A percentile compares a stretch with the other conserved stretches of the same genome.
Evolutionary conservation across 805 yeast genomes (phyloP).

Genomic region (Pichia insulana): DNA sequence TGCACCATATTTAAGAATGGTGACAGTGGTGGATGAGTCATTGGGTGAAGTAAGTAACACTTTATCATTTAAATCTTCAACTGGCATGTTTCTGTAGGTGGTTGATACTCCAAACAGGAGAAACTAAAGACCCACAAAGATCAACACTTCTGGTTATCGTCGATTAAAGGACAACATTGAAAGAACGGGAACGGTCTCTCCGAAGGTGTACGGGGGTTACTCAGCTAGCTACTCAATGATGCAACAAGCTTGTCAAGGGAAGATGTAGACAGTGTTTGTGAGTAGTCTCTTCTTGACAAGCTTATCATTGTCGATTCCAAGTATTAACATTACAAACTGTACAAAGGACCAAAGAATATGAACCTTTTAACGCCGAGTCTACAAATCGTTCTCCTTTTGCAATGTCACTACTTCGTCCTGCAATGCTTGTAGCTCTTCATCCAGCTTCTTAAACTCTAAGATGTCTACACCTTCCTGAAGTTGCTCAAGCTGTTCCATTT

Average conservation of each 20-base stretch:
- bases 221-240: too few species aligned
- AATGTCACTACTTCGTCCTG: not conserved
- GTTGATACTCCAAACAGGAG: too few species aligned
- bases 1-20: slow-evolving; percentile 80
- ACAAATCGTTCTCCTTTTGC: not conserved
- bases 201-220: too few species aligned
- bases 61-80: slow-evolving; percentile 55
- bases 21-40: slow-evolving; percentile 45
- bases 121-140: too few species aligned
- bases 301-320: too few species aligned
- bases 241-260: too few species aligned
- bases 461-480: not conserved
- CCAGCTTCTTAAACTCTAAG: slow-evolving; percentile 9
- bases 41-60: slow-evolving; percentile 53
- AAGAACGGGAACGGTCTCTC: too few species aligned
- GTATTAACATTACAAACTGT: too few species aligned
- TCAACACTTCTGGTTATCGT: too few species aligned
- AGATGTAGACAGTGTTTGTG: too few species aligned
- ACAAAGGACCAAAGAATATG: not conserved
- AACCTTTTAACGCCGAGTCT: not conserved
- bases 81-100: slow-evolving; percentile 37
- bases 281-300: too few species aligned
- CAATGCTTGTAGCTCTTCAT: slow-evolving; percentile 3
- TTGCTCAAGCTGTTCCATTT: slow-evolving; percentile 46
- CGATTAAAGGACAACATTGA: too few species aligned